phyloP scores from a whole-genome alignment of 2,329 filamentous ascomycete genomes.

The Sporothrix brasiliensis region DNA sequence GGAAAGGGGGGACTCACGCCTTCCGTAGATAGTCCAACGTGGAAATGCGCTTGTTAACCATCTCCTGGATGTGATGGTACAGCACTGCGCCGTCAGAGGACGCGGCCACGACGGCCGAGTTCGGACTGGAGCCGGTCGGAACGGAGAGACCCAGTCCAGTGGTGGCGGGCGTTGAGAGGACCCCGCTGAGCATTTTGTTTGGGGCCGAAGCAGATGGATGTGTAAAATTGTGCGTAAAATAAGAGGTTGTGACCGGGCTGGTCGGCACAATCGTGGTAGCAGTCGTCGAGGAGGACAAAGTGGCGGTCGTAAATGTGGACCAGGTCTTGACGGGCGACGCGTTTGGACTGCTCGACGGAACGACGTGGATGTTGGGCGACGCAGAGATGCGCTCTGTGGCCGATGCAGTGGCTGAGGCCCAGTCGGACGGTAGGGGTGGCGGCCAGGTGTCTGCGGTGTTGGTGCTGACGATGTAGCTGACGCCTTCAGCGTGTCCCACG shows the following conservation, averaged over 20 bases:
- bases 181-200: not conserved
- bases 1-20: constrained; percentile 63
- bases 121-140: not conserved
- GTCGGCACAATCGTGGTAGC: not conserved
- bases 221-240: constrained; percentile 7
- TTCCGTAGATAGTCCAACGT: constrained; percentile 92
- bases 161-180: not conserved
- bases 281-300: not conserved
- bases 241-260: not conserved
- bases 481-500: too few relatives aligned
- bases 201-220: not conserved
- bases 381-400: not conserved
- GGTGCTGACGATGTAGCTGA: not conserved
- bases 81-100: constrained; percentile 51
- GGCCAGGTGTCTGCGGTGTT: constrained; percentile 19
- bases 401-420: constrained; percentile 20
- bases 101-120: constrained; percentile 31
- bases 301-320: not conserved
- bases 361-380: constrained; percentile 5
- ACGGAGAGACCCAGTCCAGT: constrained; percentile 25
- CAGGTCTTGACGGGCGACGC: constrained; percentile 11
- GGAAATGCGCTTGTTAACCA: constrained; percentile 88
- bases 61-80: constrained; percentile 74
- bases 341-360: not conserved
- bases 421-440: constrained; percentile 21